These are phyloP conservation scores for Pythium dissimile DNA, from an alignment of 352 stramenopile species.

Conservation along the genomic window DNA sequence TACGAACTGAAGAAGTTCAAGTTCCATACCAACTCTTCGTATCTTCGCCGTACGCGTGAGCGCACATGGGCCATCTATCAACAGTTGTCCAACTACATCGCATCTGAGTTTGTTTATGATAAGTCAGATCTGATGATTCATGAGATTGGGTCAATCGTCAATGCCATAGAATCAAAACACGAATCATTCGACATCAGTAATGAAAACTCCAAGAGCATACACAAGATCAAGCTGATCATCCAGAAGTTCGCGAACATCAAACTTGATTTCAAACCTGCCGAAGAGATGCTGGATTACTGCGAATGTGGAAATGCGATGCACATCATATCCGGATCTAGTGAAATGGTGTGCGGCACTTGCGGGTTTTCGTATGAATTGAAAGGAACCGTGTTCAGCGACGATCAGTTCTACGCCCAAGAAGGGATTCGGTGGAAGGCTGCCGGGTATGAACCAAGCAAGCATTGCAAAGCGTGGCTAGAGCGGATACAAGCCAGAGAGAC, in stretches of 20 bases:
- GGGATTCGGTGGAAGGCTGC: background rate
- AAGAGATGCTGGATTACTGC: background rate
- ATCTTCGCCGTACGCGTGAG: background rate
- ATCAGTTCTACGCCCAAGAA: background rate
- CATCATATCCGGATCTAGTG: background rate
- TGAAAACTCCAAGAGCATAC: too few relatives aligned
- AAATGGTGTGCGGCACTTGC: background rate
- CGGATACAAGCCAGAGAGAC: background rate
- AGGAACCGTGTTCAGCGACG: background rate
- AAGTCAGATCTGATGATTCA: background rate
- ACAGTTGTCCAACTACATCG: background rate
- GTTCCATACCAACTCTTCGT: background rate
- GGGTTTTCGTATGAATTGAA: background rate
- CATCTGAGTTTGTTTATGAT: background rate
- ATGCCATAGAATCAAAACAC: too few relatives aligned
- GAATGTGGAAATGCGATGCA: background rate
- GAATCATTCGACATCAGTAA: too few relatives aligned
- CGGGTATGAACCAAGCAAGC: slow-evolving; percentile 1
- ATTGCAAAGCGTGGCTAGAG: slow-evolving; percentile 1
- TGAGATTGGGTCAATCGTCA: too few relatives aligned
- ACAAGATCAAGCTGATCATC: background rate
- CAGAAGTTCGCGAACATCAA: slow-evolving; percentile 1
- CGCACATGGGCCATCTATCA: background rate
- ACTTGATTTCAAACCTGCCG: slow-evolving; percentile 1
- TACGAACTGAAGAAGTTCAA: background rate